Evolutionary conservation across 768 basidiomycete species (phyloP).

Genomic region (Suillus cothurnatus): DNA sequence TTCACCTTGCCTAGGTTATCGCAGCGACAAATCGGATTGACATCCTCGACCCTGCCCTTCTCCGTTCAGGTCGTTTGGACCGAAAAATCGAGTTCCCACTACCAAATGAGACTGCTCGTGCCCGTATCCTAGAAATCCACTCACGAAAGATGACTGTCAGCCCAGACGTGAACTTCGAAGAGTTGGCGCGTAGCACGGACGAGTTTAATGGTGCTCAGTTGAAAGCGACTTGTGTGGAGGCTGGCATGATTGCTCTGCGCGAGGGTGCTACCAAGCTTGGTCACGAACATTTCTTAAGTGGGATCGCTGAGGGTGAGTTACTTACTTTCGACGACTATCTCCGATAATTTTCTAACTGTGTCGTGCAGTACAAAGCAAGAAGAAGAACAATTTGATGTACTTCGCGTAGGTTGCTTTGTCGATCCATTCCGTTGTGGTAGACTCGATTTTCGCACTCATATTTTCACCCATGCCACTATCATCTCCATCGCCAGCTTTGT

Average conservation of each 20-base stretch:
- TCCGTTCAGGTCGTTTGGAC: conserved; percentile 96
- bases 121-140: conserved; percentile 95
- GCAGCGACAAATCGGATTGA: conserved; percentile 99
- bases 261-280: conserved; percentile 88
- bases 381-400: conserved; percentile 98
- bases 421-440: conserved; percentile 2
- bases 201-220: conserved; percentile 98
- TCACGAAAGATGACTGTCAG: conserved; percentile 93
- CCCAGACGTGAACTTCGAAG: conserved; percentile 93
- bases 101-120: conserved; percentile 95
- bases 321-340: conserved; percentile 2
- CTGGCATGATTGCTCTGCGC: conserved; percentile 96
- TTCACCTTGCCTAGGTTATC: conserved; percentile 67
- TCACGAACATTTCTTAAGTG: conserved; percentile 96
- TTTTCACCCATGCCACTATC: neutral
- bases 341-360: conserved; percentile 18
- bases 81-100: conserved; percentile 99
- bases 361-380: conserved; percentile 92
- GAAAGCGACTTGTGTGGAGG: conserved; percentile 98
- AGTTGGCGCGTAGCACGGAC: conserved; percentile 94
- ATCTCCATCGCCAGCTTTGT: neutral
- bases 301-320: conserved; percentile 80
- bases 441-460: neutral
- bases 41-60: conserved; percentile 96
- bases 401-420: conserved; percentile 60